These are phyloP conservation scores for Aciculosporium take DNA, from an alignment of 2,329 filamentous ascomycete species.

Conservation along the genomic window DNA sequence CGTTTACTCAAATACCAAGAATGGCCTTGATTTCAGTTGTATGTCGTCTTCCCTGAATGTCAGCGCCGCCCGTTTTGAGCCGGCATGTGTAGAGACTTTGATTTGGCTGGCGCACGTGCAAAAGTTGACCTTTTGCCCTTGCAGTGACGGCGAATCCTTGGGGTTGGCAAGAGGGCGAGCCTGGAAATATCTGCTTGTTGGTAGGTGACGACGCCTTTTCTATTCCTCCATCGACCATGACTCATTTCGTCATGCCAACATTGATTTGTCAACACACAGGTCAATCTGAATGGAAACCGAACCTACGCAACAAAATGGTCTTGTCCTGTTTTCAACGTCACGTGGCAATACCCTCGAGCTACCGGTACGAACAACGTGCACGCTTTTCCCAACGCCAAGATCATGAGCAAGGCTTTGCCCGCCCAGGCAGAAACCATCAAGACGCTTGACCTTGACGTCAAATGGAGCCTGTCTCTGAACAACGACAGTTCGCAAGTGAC, in stretches of 20 bases:
- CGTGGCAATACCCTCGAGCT: conserved; percentile 35
- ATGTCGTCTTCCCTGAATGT: conserved; percentile 14
- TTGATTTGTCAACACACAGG: background rate
- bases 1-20: conserved; percentile 28
- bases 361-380: conserved; percentile 27
- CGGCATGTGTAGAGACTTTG: too few species aligned
- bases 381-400: conserved; percentile 38
- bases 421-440: conserved; percentile 23
- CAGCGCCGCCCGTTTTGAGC: too few species aligned
- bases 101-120: too few species aligned
- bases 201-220: conserved; percentile 23
- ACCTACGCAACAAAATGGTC: conserved; percentile 32
- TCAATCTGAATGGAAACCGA: conserved; percentile 21
- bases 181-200: conserved; percentile 35
- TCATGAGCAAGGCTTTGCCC: conserved; percentile 30
- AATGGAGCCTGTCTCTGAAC: conserved; percentile 34
- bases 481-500: conserved; percentile 23
- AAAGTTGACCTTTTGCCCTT: background rate
- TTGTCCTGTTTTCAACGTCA: conserved; percentile 36
- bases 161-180: conserved; percentile 26
- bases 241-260: background rate
- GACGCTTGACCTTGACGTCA: conserved; percentile 28
- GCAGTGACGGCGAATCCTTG: conserved; percentile 43
- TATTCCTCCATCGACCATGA: background rate
- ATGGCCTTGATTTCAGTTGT: conserved; percentile 31